These are phyloP conservation scores for Pythium inflatum DNA, from an alignment of 352 stramenopile genomes.

Conservation along the genomic window DNA sequence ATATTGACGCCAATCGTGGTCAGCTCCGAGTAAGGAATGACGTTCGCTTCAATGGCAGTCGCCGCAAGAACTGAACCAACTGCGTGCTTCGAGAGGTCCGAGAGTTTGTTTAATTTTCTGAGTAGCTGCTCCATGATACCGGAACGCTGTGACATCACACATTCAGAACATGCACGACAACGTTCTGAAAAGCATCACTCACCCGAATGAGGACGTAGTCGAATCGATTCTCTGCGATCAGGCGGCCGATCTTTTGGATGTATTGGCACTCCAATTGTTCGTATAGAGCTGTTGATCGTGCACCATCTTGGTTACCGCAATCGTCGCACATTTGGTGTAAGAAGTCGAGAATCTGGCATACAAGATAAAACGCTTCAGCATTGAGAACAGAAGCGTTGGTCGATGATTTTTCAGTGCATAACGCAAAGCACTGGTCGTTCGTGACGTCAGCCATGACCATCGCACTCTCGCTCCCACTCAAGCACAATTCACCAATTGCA, in stretches of 20 bases:
- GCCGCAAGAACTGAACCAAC: conserved; percentile 60
- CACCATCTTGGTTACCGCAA: neutral
- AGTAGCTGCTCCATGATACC: conserved; percentile 45
- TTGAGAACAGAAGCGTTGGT: conserved; percentile 46
- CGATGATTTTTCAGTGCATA: conserved; percentile 28
- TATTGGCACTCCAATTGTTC: conserved; percentile 49
- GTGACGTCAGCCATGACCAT: conserved; percentile 29
- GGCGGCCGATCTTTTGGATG: conserved; percentile 53
- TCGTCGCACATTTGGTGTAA: conserved; percentile 30
- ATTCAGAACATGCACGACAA: too few relatives aligned
- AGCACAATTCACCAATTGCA: conserved; percentile 44
- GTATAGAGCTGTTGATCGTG: neutral
- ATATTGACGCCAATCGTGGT: conserved; percentile 41
- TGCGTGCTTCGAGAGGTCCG: conserved; percentile 53
- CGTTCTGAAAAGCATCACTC: neutral
- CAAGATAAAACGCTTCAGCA: conserved; percentile 49
- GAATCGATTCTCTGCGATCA: conserved; percentile 46
- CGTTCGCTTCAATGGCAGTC: conserved; percentile 57
- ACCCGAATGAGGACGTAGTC: conserved; percentile 65
- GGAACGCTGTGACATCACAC: conserved; percentile 47
- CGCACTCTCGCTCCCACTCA: conserved; percentile 44
- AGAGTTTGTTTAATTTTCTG: conserved; percentile 46
- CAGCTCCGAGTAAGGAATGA: conserved; percentile 63
- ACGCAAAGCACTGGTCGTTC: conserved; percentile 47
- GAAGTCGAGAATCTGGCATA: conserved; percentile 51